Conservation (phyloP, 139 green algal genomes). For the Choricystis sp. region DNA sequence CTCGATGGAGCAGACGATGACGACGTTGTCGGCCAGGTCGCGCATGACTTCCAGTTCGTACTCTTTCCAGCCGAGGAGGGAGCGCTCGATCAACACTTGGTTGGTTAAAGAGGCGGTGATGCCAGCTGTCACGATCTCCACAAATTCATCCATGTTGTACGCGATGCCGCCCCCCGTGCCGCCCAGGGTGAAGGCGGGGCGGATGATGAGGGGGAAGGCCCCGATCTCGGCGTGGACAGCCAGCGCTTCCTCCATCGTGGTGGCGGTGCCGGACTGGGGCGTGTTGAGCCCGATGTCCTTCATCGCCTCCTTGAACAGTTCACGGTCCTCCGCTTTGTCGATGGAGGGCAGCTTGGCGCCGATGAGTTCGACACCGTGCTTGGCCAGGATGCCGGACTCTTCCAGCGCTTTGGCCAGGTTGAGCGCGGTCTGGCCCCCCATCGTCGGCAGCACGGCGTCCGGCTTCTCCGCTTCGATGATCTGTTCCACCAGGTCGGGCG, state of each 20-base stretch:
- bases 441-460: constrained; percentile 95
- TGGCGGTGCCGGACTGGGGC: constrained; percentile 21
- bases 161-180: constrained; percentile 94
- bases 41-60: constrained; percentile 93
- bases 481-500: constrained; percentile 68
- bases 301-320: constrained; percentile 79
- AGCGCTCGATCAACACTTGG: constrained; percentile 75
- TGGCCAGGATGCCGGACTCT: constrained; percentile 74
- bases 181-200: constrained; percentile 94
- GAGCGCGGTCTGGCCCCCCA: constrained; percentile 95
- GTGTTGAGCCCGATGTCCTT: constrained; percentile 63
- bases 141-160: constrained; percentile 97
- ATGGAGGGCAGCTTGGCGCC: constrained; percentile 97
- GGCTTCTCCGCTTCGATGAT: constrained; percentile 71
- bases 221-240: constrained; percentile 27
- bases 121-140: constrained; percentile 60
- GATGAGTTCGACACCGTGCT: constrained; percentile 92
- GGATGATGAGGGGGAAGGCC: constrained; percentile 94
- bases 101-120: constrained; percentile 83
- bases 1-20: constrained; percentile 99
- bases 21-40: constrained; percentile 94
- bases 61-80: constrained; percentile 97
- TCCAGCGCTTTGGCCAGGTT: constrained; percentile 91
- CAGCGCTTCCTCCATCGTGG: constrained; percentile 32
- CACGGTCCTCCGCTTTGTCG: constrained; percentile 90